These are phyloP conservation scores for Diaporthe citrichinensis DNA, from an alignment of 2,329 filamentous ascomycete species.

Conservation along the genomic window DNA sequence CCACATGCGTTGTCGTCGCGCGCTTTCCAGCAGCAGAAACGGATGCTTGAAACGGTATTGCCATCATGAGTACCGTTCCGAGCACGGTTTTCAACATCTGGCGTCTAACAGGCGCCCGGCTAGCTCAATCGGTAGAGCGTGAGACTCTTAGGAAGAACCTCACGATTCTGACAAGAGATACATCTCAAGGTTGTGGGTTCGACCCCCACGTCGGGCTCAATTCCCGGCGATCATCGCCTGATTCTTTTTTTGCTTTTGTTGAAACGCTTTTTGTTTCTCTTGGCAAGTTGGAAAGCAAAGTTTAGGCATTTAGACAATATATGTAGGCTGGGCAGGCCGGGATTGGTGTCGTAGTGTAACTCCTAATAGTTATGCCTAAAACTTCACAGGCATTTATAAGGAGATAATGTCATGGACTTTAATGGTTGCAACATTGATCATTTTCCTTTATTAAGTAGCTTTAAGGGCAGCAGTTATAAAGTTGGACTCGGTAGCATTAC, in stretches of 20 bases:
- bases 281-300: not conserved
- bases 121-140: conserved; percentile 82
- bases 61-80: not conserved
- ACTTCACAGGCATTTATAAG: too few relatives aligned
- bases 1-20: not conserved
- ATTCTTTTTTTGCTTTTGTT: not conserved
- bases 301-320: not conserved
- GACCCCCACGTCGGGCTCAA: conserved; percentile 22
- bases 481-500: too few relatives aligned
- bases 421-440: too few relatives aligned
- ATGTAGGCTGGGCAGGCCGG: too few relatives aligned
- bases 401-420: too few relatives aligned
- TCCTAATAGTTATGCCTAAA: too few relatives aligned
- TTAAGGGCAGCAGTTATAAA: too few relatives aligned
- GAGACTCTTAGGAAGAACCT: conserved; percentile 71
- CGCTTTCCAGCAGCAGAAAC: not conserved
- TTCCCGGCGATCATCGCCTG: not conserved
- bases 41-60: not conserved
- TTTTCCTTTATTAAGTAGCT: too few relatives aligned
- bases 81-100: not conserved
- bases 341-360: too few relatives aligned
- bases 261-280: too few relatives aligned
- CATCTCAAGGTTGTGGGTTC: conserved; percentile 41
- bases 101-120: conserved; percentile 56
- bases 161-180: not conserved